Conservation (phyloP, 2,329 filamentous ascomycete genomes). For the Aaosphaeria pasadenensis region DNA sequence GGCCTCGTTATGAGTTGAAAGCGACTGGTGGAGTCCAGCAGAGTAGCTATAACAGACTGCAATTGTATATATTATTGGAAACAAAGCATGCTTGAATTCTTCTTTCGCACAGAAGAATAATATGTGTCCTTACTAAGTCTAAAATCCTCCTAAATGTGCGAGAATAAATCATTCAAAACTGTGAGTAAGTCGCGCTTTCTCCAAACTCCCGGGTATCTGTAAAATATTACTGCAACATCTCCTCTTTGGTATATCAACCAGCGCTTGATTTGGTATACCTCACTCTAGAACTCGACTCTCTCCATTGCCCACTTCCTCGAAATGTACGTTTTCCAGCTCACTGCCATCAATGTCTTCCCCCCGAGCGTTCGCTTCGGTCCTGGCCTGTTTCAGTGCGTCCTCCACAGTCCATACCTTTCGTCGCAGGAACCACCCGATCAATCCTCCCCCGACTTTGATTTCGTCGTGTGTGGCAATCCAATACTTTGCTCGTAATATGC, state of each 20-base stretch:
- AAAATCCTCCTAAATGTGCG: too few relatives aligned
- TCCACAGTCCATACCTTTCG: constrained; percentile 42
- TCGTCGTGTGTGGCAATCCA: constrained; percentile 68
- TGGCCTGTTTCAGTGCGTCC: constrained; percentile 49
- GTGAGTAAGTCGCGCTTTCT: too few relatives aligned
- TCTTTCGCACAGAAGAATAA: not conserved
- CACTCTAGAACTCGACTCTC: constrained; percentile 52
- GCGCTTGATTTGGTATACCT: constrained; percentile 1
- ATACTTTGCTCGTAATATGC: constrained; percentile 54
- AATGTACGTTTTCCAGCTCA: constrained; percentile 44
- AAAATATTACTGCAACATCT: too few relatives aligned
- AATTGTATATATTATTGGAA: too few relatives aligned
- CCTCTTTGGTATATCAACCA: too few relatives aligned
- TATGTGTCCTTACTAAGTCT: too few relatives aligned
- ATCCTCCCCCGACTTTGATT: constrained; percentile 56
- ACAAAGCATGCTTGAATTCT: too few relatives aligned
- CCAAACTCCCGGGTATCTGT: too few relatives aligned
- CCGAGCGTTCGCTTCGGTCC: constrained; percentile 40
- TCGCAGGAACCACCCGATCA: constrained; percentile 52
- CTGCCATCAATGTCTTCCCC: constrained; percentile 24
- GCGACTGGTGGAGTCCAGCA: too few relatives aligned
- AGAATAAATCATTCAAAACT: too few relatives aligned
- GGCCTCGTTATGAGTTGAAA: too few relatives aligned
- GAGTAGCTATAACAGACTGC: too few relatives aligned
- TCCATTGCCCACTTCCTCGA: constrained; percentile 55